Conservation (phyloP, 75 land plant species). For the Adiantum capillusveneris region DNA sequence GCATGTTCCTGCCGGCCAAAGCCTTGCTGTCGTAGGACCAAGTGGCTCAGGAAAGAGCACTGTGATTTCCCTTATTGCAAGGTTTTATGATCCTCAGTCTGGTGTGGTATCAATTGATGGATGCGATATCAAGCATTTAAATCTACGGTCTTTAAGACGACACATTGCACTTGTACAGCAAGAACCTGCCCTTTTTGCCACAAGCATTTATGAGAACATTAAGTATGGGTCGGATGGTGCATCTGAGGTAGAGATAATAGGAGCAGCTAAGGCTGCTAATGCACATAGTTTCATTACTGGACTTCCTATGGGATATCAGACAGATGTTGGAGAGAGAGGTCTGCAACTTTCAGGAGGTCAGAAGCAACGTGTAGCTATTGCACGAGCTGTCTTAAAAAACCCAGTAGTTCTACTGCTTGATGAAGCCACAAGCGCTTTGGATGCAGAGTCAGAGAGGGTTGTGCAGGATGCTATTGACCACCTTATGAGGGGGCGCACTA, state of each 20-base stretch:
- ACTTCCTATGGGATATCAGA: slow-evolving; percentile 54
- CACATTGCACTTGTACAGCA: slow-evolving; percentile 24
- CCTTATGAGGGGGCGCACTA: slow-evolving; percentile 54
- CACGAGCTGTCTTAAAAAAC: slow-evolving; percentile 59
- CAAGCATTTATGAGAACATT: slow-evolving; percentile 56
- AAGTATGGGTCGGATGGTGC: slow-evolving; percentile 50
- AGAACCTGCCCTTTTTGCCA: slow-evolving; percentile 22
- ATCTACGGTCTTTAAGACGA: slow-evolving; percentile 10
- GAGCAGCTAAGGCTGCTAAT: slow-evolving; percentile 53
- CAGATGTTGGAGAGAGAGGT: slow-evolving; percentile 61
- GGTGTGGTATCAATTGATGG: slow-evolving; percentile 55
- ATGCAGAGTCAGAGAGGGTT: slow-evolving; percentile 51
- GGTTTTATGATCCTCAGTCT: slow-evolving; percentile 64
- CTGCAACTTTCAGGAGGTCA: slow-evolving; percentile 72
- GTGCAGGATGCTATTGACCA: slow-evolving; percentile 60
- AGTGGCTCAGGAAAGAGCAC: slow-evolving; percentile 84
- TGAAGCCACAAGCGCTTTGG: slow-evolving; percentile 79
- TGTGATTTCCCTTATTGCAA: slow-evolving; percentile 45
- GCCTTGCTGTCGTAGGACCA: slow-evolving; percentile 64
- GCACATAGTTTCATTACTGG: slow-evolving; percentile 55
- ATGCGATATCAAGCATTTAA: slow-evolving; percentile 28
- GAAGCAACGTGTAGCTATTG: slow-evolving; percentile 68
- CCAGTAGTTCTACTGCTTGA: slow-evolving; percentile 61
- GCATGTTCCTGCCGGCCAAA: slow-evolving; percentile 40
- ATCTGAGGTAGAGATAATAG: slow-evolving; percentile 45